Conservation (phyloP, 495 filamentous ascomycete species). For the Aspergillus wentii region DNA sequence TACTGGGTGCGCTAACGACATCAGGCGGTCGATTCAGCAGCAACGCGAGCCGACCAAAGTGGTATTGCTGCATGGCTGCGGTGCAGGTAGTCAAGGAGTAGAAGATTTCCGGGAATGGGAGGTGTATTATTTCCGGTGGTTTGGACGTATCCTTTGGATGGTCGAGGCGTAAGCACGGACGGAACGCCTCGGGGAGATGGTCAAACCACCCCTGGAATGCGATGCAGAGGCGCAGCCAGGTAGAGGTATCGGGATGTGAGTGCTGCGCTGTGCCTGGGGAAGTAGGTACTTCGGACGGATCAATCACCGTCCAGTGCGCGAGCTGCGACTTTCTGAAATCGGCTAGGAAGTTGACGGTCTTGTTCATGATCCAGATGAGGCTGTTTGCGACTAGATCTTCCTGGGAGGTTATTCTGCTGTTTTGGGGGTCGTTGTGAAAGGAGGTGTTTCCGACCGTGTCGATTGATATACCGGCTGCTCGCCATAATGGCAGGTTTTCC, state of each 20-base stretch:
- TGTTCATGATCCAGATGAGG: constrained; percentile 31
- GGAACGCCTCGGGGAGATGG: constrained; percentile 35
- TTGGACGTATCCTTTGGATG: constrained; percentile 26
- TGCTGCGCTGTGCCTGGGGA: constrained; percentile 2
- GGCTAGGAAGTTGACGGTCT: constrained; percentile 36
- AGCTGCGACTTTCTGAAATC: constrained; percentile 30
- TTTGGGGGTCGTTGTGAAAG: no score
- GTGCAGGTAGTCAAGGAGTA: constrained; percentile 30
- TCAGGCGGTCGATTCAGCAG: constrained; percentile 34
- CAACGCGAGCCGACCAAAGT: constrained; percentile 36
- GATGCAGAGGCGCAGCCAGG: constrained; percentile 35
- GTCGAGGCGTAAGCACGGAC: constrained; percentile 34
- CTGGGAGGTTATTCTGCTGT: no score
- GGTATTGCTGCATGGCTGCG: constrained; percentile 36
- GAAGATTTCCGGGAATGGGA: constrained; percentile 37
- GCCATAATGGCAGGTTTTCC: constrained; percentile 26
- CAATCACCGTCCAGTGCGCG: constrained; percentile 27
- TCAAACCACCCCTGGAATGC: constrained; percentile 41
- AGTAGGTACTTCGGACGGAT: constrained; percentile 10
- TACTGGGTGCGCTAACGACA: constrained; percentile 27
- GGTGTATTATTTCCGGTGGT: constrained; percentile 10
- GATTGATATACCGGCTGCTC: constrained; percentile 30
- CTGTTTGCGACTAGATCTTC: constrained; percentile 35
- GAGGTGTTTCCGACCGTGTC: constrained; percentile 10
- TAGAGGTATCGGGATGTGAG: constrained; percentile 19